Evolutionary conservation across 1,284 basidiomycete genomes (phyloP), one percentile per base, ranked within the genome.

Genomic region (Puccinia horiana): DNA sequence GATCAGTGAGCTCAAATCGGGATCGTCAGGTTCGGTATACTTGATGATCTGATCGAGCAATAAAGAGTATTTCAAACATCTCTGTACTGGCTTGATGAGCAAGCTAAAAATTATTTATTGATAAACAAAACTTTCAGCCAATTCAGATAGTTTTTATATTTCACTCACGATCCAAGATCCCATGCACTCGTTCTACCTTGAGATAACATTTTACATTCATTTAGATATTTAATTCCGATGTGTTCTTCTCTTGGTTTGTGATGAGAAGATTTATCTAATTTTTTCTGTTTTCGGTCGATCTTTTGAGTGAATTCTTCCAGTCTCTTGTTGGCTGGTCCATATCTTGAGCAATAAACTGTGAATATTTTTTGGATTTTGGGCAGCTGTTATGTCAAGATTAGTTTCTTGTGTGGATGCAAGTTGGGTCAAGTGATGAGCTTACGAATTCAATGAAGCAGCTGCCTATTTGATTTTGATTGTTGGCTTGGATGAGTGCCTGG

Each of bases 61-160:
- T 18, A 80, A 32, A 14, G 77, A 67, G 42, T 80, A 80, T 56
- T 80, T 80, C 29, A 80, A 29, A 47, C 77, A 80, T 58, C 77
- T 54, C 54, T 80, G 77, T 37, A 80, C 77, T 37, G 77, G 77
- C 40, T 80, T 80, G 42, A 80, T 80, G 3, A 80, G 54, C 44
- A 80, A 72, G 11, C 77, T 80, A 56, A 8, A 54, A 2, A 40
- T 26, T 40, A 49, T n/a, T 9, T 8, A n/a, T 35, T 47, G 14
- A 44, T 26, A 61, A 14, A 52, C n/a, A 16, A 35, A 37, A 58
- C n/a, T 37, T 18, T 12, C 5, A 44, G 20, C 42, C 26, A 69
- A 20, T n/a, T 23, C 23, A 9, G 63, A 67, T 40, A 16, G 16
- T 26, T 44, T 69, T 63, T 26, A 52, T 26, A 32, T 67, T 4